phyloP scores from a whole-genome alignment of 2,329 filamentous ascomycete genomes.

The Emydomyces testavorans region DNA sequence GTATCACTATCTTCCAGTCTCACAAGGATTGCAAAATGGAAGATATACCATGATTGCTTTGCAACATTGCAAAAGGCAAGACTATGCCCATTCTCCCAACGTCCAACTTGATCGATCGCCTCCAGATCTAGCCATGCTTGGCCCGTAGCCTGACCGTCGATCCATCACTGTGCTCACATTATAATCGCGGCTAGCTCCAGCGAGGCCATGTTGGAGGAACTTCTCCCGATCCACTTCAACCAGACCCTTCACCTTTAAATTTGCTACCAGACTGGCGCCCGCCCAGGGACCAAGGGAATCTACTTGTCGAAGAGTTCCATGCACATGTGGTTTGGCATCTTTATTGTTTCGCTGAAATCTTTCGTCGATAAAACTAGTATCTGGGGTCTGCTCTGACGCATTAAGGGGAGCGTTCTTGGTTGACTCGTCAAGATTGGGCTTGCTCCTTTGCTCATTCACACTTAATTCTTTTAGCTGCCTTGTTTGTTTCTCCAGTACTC shows the following conservation, averaged over 20 bases:
- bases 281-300: conserved; percentile 54
- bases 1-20: background rate
- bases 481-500: conserved; percentile 44
- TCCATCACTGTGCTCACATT: conserved; percentile 29
- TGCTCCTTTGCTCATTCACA: background rate
- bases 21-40: background rate
- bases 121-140: conserved; percentile 23
- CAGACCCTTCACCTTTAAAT: conserved; percentile 48
- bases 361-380: conserved; percentile 39
- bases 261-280: conserved; percentile 50
- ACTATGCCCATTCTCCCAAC: conserved; percentile 34
- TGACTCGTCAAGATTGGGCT: background rate
- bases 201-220: conserved; percentile 43
- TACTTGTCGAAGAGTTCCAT: conserved; percentile 39
- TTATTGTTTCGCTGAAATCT: conserved; percentile 32
- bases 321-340: conserved; percentile 25
- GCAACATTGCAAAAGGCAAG: background rate
- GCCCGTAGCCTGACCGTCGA: conserved; percentile 29
- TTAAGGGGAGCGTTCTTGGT: background rate
- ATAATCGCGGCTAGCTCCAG: conserved; percentile 36
- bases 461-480: conserved; percentile 22
- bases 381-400: conserved; percentile 3
- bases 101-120: conserved; percentile 41
- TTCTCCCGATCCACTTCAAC: conserved; percentile 55
- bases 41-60: background rate